Conservation (phyloP, 768 basidiomycete genomes). For the Tylopilus rubrobrunneus region DNA sequence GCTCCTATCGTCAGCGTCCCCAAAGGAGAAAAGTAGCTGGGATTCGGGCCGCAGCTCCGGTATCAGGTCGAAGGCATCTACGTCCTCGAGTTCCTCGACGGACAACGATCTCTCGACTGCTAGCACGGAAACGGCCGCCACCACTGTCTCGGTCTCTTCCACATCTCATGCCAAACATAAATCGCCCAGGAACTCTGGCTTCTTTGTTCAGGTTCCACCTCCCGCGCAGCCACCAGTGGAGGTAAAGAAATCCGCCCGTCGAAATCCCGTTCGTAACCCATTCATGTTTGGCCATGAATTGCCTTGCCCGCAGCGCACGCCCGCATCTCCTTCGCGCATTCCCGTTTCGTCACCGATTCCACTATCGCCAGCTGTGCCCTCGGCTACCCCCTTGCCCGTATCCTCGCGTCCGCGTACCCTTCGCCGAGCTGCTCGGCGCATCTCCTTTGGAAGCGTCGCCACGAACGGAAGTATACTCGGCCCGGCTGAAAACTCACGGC, state of each 20-base stretch:
- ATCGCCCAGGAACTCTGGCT: slow-evolving; percentile 17
- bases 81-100: slow-evolving; percentile 29
- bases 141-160: slow-evolving; percentile 20
- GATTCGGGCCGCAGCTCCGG: slow-evolving; percentile 20
- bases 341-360: slow-evolving; percentile 27
- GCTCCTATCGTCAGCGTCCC: slow-evolving; percentile 20
- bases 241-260: slow-evolving; percentile 30
- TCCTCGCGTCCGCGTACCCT: slow-evolving; percentile 26
- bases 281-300: slow-evolving; percentile 68
- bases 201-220: slow-evolving; percentile 21
- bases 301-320: slow-evolving; percentile 40
- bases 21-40: slow-evolving; percentile 7
- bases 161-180: slow-evolving; percentile 18
- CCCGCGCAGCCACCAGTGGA: slow-evolving; percentile 12
- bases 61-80: slow-evolving; percentile 21
- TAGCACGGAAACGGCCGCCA: slow-evolving; percentile 30
- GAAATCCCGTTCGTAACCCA: slow-evolving; percentile 55
- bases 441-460: slow-evolving; percentile 59
- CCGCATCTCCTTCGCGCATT: slow-evolving; percentile 29
- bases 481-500: slow-evolving; percentile 31
- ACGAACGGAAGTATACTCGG: slow-evolving; percentile 29
- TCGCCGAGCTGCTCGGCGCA: slow-evolving; percentile 46
- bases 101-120: slow-evolving; percentile 32
- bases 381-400: slow-evolving; percentile 10
- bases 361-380: slow-evolving; percentile 14